phyloP scores from a whole-genome alignment of 176 grass and related monocot genomes.

The Ananas comosus region DNA sequence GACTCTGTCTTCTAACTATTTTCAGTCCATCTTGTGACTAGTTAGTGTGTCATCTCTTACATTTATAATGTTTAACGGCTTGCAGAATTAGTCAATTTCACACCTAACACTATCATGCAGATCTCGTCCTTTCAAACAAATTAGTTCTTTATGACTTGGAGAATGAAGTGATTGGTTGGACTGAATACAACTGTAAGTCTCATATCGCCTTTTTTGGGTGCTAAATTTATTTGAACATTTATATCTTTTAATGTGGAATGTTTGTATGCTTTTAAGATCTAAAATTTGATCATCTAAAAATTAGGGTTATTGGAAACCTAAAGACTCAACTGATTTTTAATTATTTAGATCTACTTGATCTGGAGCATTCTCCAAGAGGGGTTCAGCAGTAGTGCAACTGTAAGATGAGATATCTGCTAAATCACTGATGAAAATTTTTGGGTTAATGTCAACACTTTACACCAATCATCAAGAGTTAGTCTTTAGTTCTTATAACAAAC shows the following conservation, averaged over 20 bases:
- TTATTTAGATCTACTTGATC: no score
- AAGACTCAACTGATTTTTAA: no score
- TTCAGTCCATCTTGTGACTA: neutral
- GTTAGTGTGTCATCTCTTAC: neutral
- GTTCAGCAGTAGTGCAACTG: no score
- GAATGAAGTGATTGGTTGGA: constrained; percentile 88
- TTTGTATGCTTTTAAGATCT: neutral
- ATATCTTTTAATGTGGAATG: neutral
- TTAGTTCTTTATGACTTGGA: constrained; percentile 91
- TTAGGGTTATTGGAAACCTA: no score
- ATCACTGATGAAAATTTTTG: no score
- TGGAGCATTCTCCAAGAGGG: no score
- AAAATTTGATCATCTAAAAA: no score
- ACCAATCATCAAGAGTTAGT: no score
- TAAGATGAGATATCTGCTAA: no score
- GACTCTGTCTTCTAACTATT: neutral
- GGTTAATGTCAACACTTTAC: no score
- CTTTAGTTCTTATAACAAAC: no score
- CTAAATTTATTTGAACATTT: neutral
- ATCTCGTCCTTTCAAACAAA: constrained; percentile 85
- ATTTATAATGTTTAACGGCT: constrained; percentile 11
- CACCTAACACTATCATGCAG: constrained; percentile 28
- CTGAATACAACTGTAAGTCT: constrained; percentile 89
- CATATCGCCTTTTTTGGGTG: neutral
- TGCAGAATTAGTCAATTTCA: constrained; percentile 2